phyloP scores from a whole-genome alignment of 805 yeast genomes.

The Barnettozyma pratensis region DNA sequence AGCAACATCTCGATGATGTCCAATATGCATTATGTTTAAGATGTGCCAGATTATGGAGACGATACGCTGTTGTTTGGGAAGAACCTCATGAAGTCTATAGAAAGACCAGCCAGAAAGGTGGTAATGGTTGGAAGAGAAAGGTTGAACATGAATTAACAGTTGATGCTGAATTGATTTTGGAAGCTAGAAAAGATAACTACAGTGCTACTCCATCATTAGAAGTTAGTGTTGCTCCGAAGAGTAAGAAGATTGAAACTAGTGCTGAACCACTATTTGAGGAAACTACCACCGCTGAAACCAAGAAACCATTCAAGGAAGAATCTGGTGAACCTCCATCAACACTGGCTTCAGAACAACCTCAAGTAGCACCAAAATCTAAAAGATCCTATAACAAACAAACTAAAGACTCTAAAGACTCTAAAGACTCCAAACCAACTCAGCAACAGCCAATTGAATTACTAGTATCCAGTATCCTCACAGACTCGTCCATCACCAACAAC shows the following conservation, averaged over 20 bases:
- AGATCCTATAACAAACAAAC: background rate
- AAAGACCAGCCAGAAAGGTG: slow-evolving; percentile 36
- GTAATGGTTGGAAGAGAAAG: slow-evolving; percentile 52
- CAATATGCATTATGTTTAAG: slow-evolving; percentile 70
- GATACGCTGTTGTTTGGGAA: slow-evolving; percentile 86
- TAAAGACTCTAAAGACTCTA: slow-evolving; percentile 5
- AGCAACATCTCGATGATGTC: slow-evolving; percentile 31
- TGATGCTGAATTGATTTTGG: slow-evolving; percentile 53
- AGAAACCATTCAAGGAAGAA: background rate
- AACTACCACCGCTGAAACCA: background rate
- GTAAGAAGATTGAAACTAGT: slow-evolving; percentile 19
- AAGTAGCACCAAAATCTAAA: slow-evolving; percentile 1
- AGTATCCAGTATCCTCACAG: slow-evolving; percentile 6
- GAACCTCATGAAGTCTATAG: slow-evolving; percentile 63
- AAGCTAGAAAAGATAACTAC: slow-evolving; percentile 33
- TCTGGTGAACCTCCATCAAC: slow-evolving; percentile 7
- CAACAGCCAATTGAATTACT: slow-evolving; percentile 5
- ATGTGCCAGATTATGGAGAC: slow-evolving; percentile 88
- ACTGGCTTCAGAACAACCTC: background rate
- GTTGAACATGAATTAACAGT: slow-evolving; percentile 62
- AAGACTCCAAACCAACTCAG: slow-evolving; percentile 6
- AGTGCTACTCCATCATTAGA: background rate
- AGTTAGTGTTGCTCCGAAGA: slow-evolving; percentile 8
- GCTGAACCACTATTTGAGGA: background rate
- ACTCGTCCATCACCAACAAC: background rate